These are phyloP conservation scores for Alnus rubra DNA, from an alignment of 306 rosid species.

Conservation along the genomic window DNA sequence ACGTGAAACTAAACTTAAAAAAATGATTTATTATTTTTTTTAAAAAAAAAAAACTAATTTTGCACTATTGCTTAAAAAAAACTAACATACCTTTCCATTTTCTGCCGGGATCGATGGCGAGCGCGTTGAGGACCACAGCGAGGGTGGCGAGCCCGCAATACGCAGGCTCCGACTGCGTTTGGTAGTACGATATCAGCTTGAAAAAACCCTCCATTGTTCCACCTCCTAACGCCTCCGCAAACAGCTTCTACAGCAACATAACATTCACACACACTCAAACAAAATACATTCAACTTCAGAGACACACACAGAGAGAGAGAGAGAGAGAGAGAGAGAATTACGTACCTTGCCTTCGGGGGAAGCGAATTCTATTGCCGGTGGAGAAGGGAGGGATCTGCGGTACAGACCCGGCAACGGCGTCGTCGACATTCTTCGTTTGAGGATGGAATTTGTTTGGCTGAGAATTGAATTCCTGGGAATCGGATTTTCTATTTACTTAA, in stretches of 20 bases:
- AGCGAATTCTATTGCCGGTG: conserved; percentile 70
- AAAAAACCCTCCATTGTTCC: conserved; percentile 87
- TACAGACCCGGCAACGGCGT: conserved; percentile 57
- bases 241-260: conserved; percentile 43
- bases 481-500: no score
- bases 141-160: conserved; percentile 82
- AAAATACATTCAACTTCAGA: background rate
- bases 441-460: conserved; percentile 4
- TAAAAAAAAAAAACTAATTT: no score
- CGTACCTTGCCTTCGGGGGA: conserved; percentile 68
- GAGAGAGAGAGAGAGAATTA: background rate
- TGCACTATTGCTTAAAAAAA: background rate
- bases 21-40: no score
- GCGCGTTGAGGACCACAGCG: conserved; percentile 86
- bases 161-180: conserved; percentile 95
- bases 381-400: conserved; percentile 69
- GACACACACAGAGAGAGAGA: background rate
- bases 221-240: conserved; percentile 60
- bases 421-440: background rate
- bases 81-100: conserved; percentile 85
- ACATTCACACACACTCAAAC: conserved; percentile 1
- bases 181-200: conserved; percentile 80
- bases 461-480: no score
- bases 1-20: no score
- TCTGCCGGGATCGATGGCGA: conserved; percentile 90